Evolutionary conservation across 176 grass and related monocot genomes (phyloP).

Genomic region (Stipa capillata): DNA sequence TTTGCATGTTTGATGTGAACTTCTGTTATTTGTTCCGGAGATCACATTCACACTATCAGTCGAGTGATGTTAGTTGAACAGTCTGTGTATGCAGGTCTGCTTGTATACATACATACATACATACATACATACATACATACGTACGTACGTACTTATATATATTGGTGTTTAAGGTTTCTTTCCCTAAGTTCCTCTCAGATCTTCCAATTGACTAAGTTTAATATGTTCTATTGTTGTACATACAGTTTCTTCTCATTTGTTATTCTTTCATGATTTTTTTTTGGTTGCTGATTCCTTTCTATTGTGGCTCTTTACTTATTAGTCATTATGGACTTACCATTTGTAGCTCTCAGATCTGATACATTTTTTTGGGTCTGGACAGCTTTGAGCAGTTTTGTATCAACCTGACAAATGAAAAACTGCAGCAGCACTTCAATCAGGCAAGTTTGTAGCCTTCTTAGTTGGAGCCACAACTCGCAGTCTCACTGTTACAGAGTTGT

Average conservation of each 20-base stretch:
- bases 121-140: no score
- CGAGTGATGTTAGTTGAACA: background rate
- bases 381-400: constrained; percentile 99
- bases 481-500: background rate
- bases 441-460: constrained; percentile 25
- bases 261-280: background rate
- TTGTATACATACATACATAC: background rate
- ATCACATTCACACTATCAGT: background rate
- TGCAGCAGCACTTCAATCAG: constrained; percentile 99
- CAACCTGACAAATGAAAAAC: constrained; percentile 98
- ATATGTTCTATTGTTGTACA: background rate
- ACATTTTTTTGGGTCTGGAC: constrained; percentile 15
- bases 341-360: background rate
- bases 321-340: background rate
- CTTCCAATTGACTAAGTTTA: background rate
- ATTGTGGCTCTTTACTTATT: background rate
- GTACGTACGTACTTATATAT: background rate
- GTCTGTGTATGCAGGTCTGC: background rate
- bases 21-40: background rate
- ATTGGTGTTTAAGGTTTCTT: background rate
- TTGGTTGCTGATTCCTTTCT: background rate
- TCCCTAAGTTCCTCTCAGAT: background rate
- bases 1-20: constrained; percentile 1
- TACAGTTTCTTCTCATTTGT: background rate
- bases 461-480: background rate